These are phyloP conservation scores for Nothophoma quercina DNA, from an alignment of 2,329 filamentous ascomycete species.

Conservation along the genomic window DNA sequence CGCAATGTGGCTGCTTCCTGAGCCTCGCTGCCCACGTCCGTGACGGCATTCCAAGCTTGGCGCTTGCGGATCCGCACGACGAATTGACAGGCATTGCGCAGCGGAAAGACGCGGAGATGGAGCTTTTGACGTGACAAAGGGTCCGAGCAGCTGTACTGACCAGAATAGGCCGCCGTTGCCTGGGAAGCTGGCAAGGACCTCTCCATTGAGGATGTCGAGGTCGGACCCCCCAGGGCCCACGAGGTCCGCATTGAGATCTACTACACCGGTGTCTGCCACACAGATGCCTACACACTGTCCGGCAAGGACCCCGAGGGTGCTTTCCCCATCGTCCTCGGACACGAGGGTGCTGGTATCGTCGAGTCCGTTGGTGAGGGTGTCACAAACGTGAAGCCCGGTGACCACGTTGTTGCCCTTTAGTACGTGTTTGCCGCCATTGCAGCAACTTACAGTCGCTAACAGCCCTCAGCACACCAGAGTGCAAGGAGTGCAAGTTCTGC, in stretches of 20 bases:
- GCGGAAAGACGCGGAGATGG: conserved; percentile 9
- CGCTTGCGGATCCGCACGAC: conserved; percentile 43
- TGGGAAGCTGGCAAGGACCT: conserved; percentile 96
- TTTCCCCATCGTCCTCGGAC: conserved; percentile 54
- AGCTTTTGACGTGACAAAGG: neutral
- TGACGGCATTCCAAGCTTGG: conserved; percentile 20
- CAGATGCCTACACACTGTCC: conserved; percentile 70
- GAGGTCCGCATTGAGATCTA: conserved; percentile 97
- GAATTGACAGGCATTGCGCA: conserved; percentile 8
- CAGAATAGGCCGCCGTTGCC: conserved; percentile 80
- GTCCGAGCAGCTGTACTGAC: conserved; percentile 25
- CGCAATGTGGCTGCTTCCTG: conserved; percentile 57
- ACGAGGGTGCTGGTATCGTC: conserved; percentile 54
- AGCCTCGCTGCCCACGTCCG: conserved; percentile 14
- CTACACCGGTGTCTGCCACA: conserved; percentile 99
- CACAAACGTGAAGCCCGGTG: conserved; percentile 90
- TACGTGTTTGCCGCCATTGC: conserved; percentile 31
- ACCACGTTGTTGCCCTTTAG: conserved; percentile 72
- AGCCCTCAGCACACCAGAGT: conserved; percentile 83
- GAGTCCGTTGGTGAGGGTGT: conserved; percentile 83
- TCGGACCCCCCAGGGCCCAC: conserved; percentile 84
- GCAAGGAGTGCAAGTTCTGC: conserved; percentile 99
- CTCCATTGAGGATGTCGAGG: conserved; percentile 89
- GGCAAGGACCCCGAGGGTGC: conserved; percentile 92
- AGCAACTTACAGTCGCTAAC: conserved; percentile 25